Evolutionary conservation across 2,329 filamentous ascomycete species (phyloP).

Genomic region (Trichoderma atrobrunneum): DNA sequence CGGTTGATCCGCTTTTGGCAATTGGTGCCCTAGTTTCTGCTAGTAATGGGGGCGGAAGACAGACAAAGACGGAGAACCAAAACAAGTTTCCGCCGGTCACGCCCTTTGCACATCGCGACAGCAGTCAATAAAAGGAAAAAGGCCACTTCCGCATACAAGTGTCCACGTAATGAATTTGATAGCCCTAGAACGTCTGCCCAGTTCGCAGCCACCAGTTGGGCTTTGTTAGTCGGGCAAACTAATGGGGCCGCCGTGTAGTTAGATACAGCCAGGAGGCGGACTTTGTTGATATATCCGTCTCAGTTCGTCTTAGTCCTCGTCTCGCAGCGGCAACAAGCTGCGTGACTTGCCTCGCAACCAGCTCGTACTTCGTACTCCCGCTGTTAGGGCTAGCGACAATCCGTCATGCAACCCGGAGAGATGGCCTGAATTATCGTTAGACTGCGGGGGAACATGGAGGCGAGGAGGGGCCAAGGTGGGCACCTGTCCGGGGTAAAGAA

Average conservation of each 20-base stretch:
- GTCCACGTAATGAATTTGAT: background rate
- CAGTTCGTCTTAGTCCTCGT: background rate
- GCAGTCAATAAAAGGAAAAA: background rate
- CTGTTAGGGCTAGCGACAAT: background rate
- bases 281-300: background rate
- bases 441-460: slow-evolving; percentile 13
- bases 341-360: background rate
- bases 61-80: background rate
- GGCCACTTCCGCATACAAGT: background rate
- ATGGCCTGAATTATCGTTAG: slow-evolving; percentile 9
- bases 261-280: background rate
- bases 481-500: slow-evolving; percentile 8
- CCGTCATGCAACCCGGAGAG: slow-evolving; percentile 5
- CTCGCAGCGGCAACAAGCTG: background rate
- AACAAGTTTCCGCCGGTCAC: background rate
- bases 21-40: background rate
- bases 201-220: background rate
- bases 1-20: background rate
- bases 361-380: background rate
- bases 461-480: background rate
- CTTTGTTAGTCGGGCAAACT: background rate
- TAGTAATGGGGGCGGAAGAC: background rate
- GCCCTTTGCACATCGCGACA: background rate
- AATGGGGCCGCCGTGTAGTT: background rate
- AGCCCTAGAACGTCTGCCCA: background rate